Evolutionary conservation across 371 early-diverging fungal species (phyloP).

Genomic region (Rhizomucor miehei): DNA sequence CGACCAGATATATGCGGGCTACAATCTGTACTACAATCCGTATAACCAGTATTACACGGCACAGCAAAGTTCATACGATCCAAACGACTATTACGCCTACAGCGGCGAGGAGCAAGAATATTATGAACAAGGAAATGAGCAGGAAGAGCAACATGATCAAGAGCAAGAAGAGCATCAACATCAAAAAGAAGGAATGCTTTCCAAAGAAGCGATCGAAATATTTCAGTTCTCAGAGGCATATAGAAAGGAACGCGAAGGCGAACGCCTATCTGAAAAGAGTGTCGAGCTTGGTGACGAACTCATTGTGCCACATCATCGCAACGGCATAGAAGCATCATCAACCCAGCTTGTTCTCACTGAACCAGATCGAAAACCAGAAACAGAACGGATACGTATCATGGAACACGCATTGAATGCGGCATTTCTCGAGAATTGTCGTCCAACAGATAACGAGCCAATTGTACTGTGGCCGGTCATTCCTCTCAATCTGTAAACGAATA

Average conservation of each 20-base stretch:
- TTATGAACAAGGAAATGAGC: too few species aligned
- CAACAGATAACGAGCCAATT: slow-evolving; percentile 6
- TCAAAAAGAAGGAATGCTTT: slow-evolving; percentile 4
- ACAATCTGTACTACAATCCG: too few species aligned
- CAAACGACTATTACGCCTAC: too few species aligned
- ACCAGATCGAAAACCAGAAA: not conserved
- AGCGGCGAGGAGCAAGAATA: too few species aligned
- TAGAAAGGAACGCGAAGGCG: slow-evolving; percentile 16
- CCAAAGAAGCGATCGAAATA: slow-evolving; percentile 32
- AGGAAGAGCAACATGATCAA: too few species aligned
- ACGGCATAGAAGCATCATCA: slow-evolving; percentile 30
- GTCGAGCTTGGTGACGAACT: slow-evolving; percentile 14
- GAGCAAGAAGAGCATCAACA: too few species aligned
- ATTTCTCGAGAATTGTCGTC: slow-evolving; percentile 17
- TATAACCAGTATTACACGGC: too few species aligned
- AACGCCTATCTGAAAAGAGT: not conserved
- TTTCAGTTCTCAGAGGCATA: slow-evolving; percentile 35
- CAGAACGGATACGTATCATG: slow-evolving; percentile 12
- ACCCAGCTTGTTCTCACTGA: slow-evolving; percentile 21
- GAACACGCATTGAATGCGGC: slow-evolving; percentile 30
- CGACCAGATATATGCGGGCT: too few species aligned
- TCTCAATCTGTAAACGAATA: slow-evolving; percentile 17
- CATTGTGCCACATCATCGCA: slow-evolving; percentile 23
- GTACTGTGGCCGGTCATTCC: slow-evolving; percentile 39
- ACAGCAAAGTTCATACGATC: too few species aligned